Evolutionary conservation across 164 flowering plant genomes (phyloP).

Genomic region (Chloranthus sessilifolius): DNA sequence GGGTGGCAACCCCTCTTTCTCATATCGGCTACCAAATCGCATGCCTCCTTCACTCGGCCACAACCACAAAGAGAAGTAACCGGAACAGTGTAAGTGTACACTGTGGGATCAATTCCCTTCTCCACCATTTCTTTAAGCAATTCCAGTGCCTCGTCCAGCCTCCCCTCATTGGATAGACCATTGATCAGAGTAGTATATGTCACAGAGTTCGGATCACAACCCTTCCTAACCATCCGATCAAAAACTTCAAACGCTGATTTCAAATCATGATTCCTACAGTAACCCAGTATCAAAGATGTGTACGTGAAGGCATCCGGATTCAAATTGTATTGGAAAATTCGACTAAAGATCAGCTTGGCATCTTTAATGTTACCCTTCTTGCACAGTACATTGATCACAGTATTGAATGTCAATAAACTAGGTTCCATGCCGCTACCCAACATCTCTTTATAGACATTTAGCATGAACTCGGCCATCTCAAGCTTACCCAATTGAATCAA

Average conservation of each 20-base stretch:
- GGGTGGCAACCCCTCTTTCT: conserved; percentile 48
- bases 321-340: conserved; percentile 42
- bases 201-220: conserved; percentile 61
- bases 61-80: conserved; percentile 38
- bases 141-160: conserved; percentile 61
- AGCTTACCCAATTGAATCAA: conserved; percentile 68
- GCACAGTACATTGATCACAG: conserved; percentile 64
- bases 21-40: conserved; percentile 46
- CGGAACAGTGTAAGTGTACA: conserved; percentile 63
- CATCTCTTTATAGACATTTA: conserved; percentile 42
- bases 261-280: conserved; percentile 52
- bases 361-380: conserved; percentile 61
- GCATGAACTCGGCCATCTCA: conserved; percentile 46
- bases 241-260: conserved; percentile 53
- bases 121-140: conserved; percentile 61
- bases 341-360: conserved; percentile 44
- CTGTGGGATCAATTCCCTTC: conserved; percentile 61
- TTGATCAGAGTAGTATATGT: conserved; percentile 63
- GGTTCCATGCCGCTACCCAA: conserved; percentile 43
- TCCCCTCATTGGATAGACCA: conserved; percentile 59
- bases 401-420: conserved; percentile 59
- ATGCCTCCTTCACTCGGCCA: conserved; percentile 53
- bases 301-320: conserved; percentile 62
- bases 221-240: conserved; percentile 50
- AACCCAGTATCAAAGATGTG: conserved; percentile 74